Evolutionary conservation across 176 grass and related monocot species (phyloP), one percentile per base, ranked within the genome.

Genomic region (Oryza meridionalis): DNA sequence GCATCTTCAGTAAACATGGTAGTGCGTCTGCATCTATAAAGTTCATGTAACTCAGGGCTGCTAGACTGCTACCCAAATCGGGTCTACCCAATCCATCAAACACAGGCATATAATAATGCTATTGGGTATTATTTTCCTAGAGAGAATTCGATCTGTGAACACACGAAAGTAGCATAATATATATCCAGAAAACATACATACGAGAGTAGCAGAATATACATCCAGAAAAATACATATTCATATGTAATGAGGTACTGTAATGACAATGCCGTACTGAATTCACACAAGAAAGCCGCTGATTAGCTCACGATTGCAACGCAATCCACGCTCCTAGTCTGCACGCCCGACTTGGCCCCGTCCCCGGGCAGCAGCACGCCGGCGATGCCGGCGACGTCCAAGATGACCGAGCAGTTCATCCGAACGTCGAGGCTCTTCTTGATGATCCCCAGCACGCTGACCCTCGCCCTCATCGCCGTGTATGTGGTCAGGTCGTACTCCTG

Each of bases 341-440:
- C 76, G 29, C 75, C 46, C 65, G 84, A 11, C 6, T 17, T 19
- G 0, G 45, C 32, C 29, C 88, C 31, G 1, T 21, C 42, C 11
- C 88, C 80, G 0, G 75, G 29, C 38, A 14, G 2, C 1, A 86
- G 35, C 76, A 7, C 69, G 53, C 79, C 58, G 6, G 80, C 55
- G 4, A 38, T 65, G 44, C 84, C 84, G 2, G 63, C 80, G 2
- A 90, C 71, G 22, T 80, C 32, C 53, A 88, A 62, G 67, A 37
- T 17, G 24, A 89, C 3, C 40, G 80, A 45, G 84, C 93, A 98
- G 70, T 88, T 94, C 69, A 95, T 37, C 78, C 4, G 82, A 12
- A 98, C 77, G 7, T 87, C 32, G n/a, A 92, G 7, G 12, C 90
- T 3, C 77, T 84, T 94, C 87, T 96, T 95, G 81, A 90, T 76